phyloP scores from a whole-genome alignment of 1,284 basidiomycete genomes.

The Malassezia sympodialis region DNA sequence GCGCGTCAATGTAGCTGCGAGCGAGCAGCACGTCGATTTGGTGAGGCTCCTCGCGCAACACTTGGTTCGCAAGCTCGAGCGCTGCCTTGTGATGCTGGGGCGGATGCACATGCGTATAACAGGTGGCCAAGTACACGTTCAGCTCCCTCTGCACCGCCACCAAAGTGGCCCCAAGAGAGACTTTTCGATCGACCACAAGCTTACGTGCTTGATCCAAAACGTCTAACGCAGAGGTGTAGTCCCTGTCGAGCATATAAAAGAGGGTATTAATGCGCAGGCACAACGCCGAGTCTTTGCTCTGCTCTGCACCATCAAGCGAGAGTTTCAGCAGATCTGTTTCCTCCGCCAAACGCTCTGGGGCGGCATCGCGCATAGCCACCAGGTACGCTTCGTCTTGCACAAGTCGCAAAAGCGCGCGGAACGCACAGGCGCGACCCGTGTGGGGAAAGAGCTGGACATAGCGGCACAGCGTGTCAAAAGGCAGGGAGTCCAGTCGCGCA shows the following conservation, averaged over 20 bases:
- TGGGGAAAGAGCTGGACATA: conserved; percentile 64
- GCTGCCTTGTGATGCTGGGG: conserved; percentile 82
- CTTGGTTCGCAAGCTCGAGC: conserved; percentile 60
- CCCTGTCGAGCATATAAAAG: conserved; percentile 64
- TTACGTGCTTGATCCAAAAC: conserved; percentile 22
- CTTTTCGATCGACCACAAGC: conserved; percentile 17
- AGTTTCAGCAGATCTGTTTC: conserved; percentile 30
- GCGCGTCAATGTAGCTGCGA: conserved; percentile 58
- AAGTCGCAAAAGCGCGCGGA: conserved; percentile 25
- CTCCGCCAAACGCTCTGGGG: conserved; percentile 5
- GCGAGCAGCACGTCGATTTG: conserved; percentile 46
- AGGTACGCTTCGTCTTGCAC: conserved; percentile 33
- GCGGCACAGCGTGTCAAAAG: conserved; percentile 57
- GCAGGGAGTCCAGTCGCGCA: conserved; percentile 61
- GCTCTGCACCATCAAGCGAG: conserved; percentile 54
- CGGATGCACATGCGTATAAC: conserved; percentile 73
- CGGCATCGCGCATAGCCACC: background rate
- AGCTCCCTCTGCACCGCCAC: conserved; percentile 63
- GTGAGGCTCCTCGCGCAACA: conserved; percentile 52
- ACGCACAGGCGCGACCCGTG: conserved; percentile 26
- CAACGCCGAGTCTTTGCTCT: conserved; percentile 59
- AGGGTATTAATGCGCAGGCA: conserved; percentile 63
- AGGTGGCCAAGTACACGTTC: conserved; percentile 59
- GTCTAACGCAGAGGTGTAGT: conserved; percentile 54
- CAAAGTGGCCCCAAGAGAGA: conserved; percentile 59